A percentile compares a stretch with the other conserved stretches of the same genome.
phyloP scores from a whole-genome alignment of 2,329 filamentous ascomycete genomes.

The Fusarium sacchari region DNA sequence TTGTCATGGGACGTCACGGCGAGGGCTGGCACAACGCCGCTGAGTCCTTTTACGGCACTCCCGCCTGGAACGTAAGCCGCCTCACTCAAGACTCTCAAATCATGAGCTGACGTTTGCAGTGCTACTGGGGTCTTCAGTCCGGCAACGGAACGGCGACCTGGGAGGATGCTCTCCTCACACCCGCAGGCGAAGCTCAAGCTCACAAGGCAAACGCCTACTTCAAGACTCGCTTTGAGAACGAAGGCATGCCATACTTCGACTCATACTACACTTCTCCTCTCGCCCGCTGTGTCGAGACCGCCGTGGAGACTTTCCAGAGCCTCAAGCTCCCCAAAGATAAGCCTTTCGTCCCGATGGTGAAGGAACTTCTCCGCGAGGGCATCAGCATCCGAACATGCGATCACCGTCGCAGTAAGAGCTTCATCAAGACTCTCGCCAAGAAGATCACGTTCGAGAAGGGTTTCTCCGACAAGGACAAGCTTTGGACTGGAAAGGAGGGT shows the following conservation, averaged over 20 bases:
- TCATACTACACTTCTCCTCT: slow-evolving; percentile 74
- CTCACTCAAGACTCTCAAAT: too few species aligned
- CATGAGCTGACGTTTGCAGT: slow-evolving; percentile 48
- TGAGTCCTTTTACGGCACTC: slow-evolving; percentile 73
- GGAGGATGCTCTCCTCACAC: slow-evolving; percentile 72
- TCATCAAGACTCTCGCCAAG: slow-evolving; percentile 64
- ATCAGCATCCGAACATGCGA: slow-evolving; percentile 77
- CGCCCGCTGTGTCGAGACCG: slow-evolving; percentile 70
- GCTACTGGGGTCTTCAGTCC: slow-evolving; percentile 72
- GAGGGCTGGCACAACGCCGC: slow-evolving; percentile 73
- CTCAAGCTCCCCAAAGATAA: slow-evolving; percentile 60
- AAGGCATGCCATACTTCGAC: slow-evolving; percentile 69
- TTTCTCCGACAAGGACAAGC: slow-evolving; percentile 65
- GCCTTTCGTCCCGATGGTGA: slow-evolving; percentile 68
- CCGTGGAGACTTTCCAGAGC: slow-evolving; percentile 67
- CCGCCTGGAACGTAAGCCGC: slow-evolving; percentile 70
- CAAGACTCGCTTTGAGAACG: slow-evolving; percentile 59
- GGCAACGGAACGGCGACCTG: slow-evolving; percentile 72
- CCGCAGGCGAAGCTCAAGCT: slow-evolving; percentile 66
- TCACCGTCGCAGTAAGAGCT: slow-evolving; percentile 63
- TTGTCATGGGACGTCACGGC: slow-evolving; percentile 76
- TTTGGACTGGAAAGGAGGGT: slow-evolving; percentile 55
- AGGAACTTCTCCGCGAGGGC: slow-evolving; percentile 73
- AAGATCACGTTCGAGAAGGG: slow-evolving; percentile 66
- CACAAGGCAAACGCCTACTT: slow-evolving; percentile 69